Evolutionary conservation across 495 filamentous ascomycete genomes (phyloP).

Genomic region (Pyrenula massariospora): DNA sequence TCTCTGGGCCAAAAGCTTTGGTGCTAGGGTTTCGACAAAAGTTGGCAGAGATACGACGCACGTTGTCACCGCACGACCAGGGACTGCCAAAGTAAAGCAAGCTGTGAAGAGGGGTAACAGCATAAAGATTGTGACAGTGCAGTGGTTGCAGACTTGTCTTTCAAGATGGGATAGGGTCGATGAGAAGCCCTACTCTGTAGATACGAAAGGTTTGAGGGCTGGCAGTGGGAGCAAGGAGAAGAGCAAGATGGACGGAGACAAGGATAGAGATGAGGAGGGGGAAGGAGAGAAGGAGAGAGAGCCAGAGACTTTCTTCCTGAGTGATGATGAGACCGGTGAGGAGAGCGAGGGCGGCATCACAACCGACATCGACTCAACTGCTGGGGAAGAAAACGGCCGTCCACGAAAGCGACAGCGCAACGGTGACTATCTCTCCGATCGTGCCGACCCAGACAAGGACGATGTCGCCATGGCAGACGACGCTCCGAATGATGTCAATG

Average conservation of each 20-base stretch:
- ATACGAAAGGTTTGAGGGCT: slow-evolving; percentile 21
- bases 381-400: not conserved
- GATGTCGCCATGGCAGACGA: not conserved
- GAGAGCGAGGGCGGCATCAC: not conserved
- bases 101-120: slow-evolving; percentile 58
- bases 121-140: slow-evolving; percentile 80
- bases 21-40: slow-evolving; percentile 54
- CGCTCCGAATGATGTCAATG: not conserved
- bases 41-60: slow-evolving; percentile 51
- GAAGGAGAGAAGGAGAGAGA: slow-evolving; percentile 9
- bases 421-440: not conserved
- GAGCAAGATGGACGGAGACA: slow-evolving; percentile 1
- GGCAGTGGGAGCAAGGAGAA: slow-evolving; percentile 11
- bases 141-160: slow-evolving; percentile 79
- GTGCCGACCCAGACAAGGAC: not conserved
- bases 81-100: slow-evolving; percentile 82
- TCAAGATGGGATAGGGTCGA: slow-evolving; percentile 64
- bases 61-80: slow-evolving; percentile 58
- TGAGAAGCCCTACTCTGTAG: slow-evolving; percentile 56
- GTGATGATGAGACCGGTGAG: not conserved
- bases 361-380: not conserved
- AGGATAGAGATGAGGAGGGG: slow-evolving; percentile 2
- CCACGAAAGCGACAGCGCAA: not conserved
- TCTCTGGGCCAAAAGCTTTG: slow-evolving; percentile 74
- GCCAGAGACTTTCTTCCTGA: slow-evolving; percentile 1